A percentile compares a stretch with the other conserved stretches of the same genome.
These are phyloP conservation scores for Panicum virgatum DNA, from an alignment of 202 grass and related monocot species.

Conservation along the genomic window DNA sequence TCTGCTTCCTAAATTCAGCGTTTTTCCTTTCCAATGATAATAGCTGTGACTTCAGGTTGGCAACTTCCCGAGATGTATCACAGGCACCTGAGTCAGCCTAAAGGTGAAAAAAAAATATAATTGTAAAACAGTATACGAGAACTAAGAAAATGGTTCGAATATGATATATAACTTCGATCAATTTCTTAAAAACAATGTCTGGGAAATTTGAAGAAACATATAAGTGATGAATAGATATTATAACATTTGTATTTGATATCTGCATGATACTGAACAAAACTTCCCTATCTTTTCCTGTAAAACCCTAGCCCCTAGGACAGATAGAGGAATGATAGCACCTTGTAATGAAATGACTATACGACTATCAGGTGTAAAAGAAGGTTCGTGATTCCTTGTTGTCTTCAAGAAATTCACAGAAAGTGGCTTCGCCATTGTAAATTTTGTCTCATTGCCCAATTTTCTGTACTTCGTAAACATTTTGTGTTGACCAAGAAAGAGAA, in stretches of 20 bases:
- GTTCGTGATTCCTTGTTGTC: not conserved
- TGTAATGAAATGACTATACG: not conserved
- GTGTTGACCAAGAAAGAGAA: constrained; percentile 17
- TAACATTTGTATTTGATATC: not conserved
- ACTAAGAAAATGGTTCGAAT: not conserved
- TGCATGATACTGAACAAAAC: not conserved
- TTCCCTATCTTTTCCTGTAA: not conserved
- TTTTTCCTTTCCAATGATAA: constrained; percentile 61
- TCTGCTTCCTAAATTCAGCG: constrained; percentile 72
- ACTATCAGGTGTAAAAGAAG: not conserved
- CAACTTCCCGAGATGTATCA: constrained; percentile 50
- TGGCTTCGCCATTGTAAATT: not conserved
- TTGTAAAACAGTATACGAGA: constrained; percentile 24
- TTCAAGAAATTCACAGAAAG: not conserved
- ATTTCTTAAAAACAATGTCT: not conserved
- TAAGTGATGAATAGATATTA: not conserved
- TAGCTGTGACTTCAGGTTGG: constrained; percentile 55
- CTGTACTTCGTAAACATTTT: not conserved
- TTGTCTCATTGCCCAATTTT: not conserved
- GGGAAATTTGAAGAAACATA: not conserved
- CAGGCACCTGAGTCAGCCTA: constrained; percentile 65
- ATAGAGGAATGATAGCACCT: not conserved
- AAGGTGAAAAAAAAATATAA: constrained; percentile 33
- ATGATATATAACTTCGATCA: not conserved
- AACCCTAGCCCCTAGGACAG: not conserved